A percentile compares a stretch with the other conserved stretches of the same genome.
Evolutionary conservation across 73 alveolate species (phyloP).

Genomic region (Paramecium pentaurelia): DNA sequence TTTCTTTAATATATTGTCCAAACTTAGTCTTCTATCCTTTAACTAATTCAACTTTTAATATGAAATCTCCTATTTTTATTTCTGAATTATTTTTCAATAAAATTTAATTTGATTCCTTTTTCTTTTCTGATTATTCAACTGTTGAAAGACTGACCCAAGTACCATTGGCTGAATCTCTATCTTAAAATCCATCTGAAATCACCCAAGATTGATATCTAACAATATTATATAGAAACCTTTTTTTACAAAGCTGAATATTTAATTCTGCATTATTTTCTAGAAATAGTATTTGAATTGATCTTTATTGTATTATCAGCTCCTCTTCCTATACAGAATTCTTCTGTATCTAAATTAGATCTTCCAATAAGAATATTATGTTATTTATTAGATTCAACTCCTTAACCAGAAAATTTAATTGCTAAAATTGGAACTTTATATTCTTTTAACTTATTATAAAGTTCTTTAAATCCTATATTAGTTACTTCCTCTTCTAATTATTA

Average conservation of each 20-base stretch:
- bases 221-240: background rate
- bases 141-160: background rate
- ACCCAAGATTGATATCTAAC: background rate
- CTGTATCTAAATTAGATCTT: background rate
- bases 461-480: background rate
- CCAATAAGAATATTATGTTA: background rate
- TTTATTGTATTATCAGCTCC: background rate
- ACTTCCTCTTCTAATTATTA: background rate
- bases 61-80: background rate
- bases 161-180: conserved; percentile 22
- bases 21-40: background rate
- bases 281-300: background rate
- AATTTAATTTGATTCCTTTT: background rate
- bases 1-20: background rate
- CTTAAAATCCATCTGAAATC: background rate
- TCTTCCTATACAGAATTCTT: background rate
- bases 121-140: background rate
- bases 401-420: background rate
- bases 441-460: background rate
- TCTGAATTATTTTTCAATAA: background rate
- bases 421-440: background rate
- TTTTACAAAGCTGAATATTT: background rate
- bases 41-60: background rate
- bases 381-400: background rate
- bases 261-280: background rate